These are phyloP conservation scores for Lactifluus rugatus DNA, from an alignment of 768 basidiomycete genomes.

Conservation along the genomic window DNA sequence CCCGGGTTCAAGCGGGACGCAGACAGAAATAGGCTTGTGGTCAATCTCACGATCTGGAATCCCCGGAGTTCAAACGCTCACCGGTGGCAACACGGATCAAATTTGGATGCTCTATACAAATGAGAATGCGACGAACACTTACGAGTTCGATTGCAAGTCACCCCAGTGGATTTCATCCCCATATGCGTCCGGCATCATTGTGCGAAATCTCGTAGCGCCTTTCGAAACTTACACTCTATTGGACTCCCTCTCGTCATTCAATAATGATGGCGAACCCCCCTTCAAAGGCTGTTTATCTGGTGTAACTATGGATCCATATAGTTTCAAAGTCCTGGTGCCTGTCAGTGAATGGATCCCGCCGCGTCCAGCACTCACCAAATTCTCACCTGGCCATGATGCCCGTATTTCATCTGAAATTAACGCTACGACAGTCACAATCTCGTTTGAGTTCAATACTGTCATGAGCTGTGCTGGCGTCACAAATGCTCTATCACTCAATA, in stretches of 20 bases:
- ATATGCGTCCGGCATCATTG: constrained; percentile 45
- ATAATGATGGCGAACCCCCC: constrained; percentile 46
- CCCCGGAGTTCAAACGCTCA: constrained; percentile 46
- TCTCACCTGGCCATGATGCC: constrained; percentile 79
- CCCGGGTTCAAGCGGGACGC: constrained; percentile 75
- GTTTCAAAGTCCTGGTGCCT: constrained; percentile 79
- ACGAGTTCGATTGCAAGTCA: constrained; percentile 48
- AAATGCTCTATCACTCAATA: constrained; percentile 49
- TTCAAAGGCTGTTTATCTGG: constrained; percentile 64
- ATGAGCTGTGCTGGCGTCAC: constrained; percentile 74
- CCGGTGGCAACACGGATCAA: constrained; percentile 50
- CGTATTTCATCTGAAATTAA: constrained; percentile 47
- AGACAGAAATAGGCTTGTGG: constrained; percentile 84
- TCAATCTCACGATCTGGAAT: constrained; percentile 65
- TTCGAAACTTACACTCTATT: constrained; percentile 69
- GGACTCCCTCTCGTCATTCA: constrained; percentile 56
- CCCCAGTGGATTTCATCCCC: constrained; percentile 73
- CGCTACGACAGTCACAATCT: constrained; percentile 47
- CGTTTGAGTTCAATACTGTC: constrained; percentile 64
- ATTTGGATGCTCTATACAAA: constrained; percentile 85
- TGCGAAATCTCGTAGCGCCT: constrained; percentile 74
- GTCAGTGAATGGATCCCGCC: constrained; percentile 54
- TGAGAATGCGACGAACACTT: constrained; percentile 65
- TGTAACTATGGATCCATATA: constrained; percentile 61
- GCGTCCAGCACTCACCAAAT: constrained; percentile 65